Evolutionary conservation across 768 basidiomycete genomes (phyloP).

Genomic region (Macrolepiota albuminosa): DNA sequence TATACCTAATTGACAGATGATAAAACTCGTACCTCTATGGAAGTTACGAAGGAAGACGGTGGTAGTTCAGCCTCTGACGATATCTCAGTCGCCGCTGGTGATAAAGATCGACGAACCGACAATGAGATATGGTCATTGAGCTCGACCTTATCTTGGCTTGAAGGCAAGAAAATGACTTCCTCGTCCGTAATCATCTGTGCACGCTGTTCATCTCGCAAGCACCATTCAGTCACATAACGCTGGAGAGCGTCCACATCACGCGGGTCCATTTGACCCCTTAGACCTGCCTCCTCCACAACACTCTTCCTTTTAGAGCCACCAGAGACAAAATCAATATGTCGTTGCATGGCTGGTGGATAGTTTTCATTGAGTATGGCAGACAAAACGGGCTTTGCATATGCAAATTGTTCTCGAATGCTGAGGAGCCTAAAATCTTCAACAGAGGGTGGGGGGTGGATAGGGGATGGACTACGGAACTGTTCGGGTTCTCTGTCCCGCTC

Average conservation of each 20-base stretch:
- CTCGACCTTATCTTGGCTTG: background rate
- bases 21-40: background rate
- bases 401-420: conserved; percentile 53
- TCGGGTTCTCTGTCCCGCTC: conserved; percentile 18
- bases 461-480: conserved; percentile 36
- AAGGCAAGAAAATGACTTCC: background rate
- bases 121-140: background rate
- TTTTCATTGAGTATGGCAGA: conserved; percentile 49
- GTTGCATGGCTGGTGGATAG: conserved; percentile 47
- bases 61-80: conserved; percentile 16
- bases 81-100: conserved; percentile 19
- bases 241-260: conserved; percentile 32
- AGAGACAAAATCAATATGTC: conserved; percentile 52
- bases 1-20: background rate
- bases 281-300: conserved; percentile 30
- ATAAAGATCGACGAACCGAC: conserved; percentile 5
- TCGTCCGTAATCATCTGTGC: conserved; percentile 14
- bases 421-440: conserved; percentile 42
- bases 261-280: conserved; percentile 39
- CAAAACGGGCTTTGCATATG: conserved; percentile 61
- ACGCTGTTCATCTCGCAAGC: conserved; percentile 28
- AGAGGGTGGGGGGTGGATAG: conserved; percentile 37
- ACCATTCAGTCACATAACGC: conserved; percentile 36
- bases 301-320: conserved; percentile 46
- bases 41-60: conserved; percentile 18